Evolutionary conservation across 306 rosid species (phyloP), one percentile per base, ranked within the genome.

Genomic region (Vachellia pachyceras): DNA sequence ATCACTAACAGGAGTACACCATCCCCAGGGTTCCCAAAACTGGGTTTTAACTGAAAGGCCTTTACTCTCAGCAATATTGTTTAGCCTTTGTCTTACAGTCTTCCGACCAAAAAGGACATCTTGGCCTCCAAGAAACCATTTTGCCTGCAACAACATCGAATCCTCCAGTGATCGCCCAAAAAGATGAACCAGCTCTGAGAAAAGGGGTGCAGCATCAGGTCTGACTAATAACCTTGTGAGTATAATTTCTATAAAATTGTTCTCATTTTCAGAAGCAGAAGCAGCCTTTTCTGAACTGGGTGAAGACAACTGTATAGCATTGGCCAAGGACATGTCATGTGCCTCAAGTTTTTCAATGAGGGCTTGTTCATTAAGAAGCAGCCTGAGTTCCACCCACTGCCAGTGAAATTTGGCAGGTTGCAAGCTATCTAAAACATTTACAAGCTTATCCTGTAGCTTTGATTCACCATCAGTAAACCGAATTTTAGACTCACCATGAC

Each of bases 361-460:
- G 73, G 97, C 91, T 78, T 92, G 97, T 81, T 95, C 98, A 55
- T 92, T 92, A 85, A 95, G 87, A 76, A 95, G 97, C 65, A 95
- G 90, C 87, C 98, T 91, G 72, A 95, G 95, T 85, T 91, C 97
- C 80, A 95, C 90, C 98, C 98, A 95, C 82, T 95, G 98, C 98
- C 98, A 95, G 83, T 91, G 98, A 66, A 95, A 91, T 79, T 92
- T 95, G n/a, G 98, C 97, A 82, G 98, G 97, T 79, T 95, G 98
- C 84, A 95, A 84, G 72, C 90, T 79, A 87, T 92, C 98, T 80
- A 95, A 88, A 75, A 91, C 88, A 85, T 80, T 85, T 7, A 92
- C 91, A 88, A 94, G 91, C 91, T 92, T 91, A 78, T 88, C 97
- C 80, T 84, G 82, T 76, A 92, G 94, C 88, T 90, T 92, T 84